Conservation (phyloP, 140 eudicot species). For the Flaveria floridana region DNA sequence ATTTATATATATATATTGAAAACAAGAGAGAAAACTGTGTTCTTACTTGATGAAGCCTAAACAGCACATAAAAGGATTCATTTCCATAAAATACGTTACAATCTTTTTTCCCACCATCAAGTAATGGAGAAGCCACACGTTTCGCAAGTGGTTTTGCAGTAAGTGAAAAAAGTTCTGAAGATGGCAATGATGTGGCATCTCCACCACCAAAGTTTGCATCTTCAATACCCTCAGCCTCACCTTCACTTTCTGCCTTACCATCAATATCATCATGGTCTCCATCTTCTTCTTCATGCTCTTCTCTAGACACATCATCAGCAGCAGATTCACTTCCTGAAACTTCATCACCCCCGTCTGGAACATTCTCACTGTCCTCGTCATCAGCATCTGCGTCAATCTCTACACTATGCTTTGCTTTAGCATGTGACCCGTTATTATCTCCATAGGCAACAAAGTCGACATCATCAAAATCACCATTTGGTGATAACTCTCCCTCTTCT, state of each 20-base stretch:
- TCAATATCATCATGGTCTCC: constrained; percentile 69
- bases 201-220: constrained; percentile 57
- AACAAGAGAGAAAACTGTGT: neutral
- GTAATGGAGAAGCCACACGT: constrained; percentile 49
- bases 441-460: constrained; percentile 45
- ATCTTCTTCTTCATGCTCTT: constrained; percentile 77
- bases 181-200: constrained; percentile 44
- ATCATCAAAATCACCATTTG: constrained; percentile 69
- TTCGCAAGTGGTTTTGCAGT: constrained; percentile 77
- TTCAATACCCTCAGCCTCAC: constrained; percentile 69
- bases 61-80: constrained; percentile 73
- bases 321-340: constrained; percentile 92
- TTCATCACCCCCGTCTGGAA: constrained; percentile 72
- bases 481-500: constrained; percentile 97
- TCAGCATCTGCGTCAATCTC: constrained; percentile 72
- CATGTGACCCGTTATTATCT: constrained; percentile 36
- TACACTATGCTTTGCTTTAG: constrained; percentile 36
- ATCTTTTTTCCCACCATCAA: constrained; percentile 49
- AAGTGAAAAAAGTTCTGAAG: constrained; percentile 49
- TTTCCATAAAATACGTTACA: constrained; percentile 71
- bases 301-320: constrained; percentile 79
- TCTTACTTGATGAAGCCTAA: constrained; percentile 87
- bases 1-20: neutral
- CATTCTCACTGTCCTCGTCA: constrained; percentile 83
- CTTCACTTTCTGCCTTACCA: constrained; percentile 91